Evolutionary conservation across 148 eudicot species (phyloP).

Genomic region (Suaeda aralocaspica): DNA sequence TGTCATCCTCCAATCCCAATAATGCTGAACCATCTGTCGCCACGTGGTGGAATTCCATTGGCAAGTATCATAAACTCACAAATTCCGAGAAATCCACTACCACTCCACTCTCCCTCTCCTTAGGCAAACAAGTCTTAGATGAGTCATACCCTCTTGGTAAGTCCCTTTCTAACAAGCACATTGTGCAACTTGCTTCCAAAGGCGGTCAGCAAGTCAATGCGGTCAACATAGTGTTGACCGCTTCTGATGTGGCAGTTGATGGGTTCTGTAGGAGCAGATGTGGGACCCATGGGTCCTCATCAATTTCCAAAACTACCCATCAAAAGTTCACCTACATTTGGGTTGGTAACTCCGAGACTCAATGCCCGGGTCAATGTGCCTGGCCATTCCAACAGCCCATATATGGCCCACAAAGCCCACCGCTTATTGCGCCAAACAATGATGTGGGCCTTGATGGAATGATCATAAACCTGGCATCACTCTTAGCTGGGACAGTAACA

Average conservation of each 20-base stretch:
- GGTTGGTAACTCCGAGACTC: slow-evolving; percentile 53
- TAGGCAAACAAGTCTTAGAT: slow-evolving; percentile 33
- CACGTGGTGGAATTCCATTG: slow-evolving; percentile 57
- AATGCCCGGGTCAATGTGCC: slow-evolving; percentile 47
- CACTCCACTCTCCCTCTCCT: slow-evolving; percentile 18
- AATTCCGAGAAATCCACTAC: slow-evolving; percentile 23
- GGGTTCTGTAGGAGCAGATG: slow-evolving; percentile 45
- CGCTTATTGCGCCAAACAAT: slow-evolving; percentile 45
- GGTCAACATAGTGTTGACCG: slow-evolving; percentile 46
- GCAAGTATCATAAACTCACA: slow-evolving; percentile 31
- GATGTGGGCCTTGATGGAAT: slow-evolving; percentile 58
- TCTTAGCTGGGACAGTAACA: slow-evolving; percentile 48
- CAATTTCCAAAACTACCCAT: neutral
- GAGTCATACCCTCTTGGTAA: slow-evolving; percentile 39
- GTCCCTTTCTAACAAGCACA: slow-evolving; percentile 35
- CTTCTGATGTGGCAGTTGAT: slow-evolving; percentile 44
- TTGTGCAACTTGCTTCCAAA: slow-evolving; percentile 36
- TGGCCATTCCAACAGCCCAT: slow-evolving; percentile 67
- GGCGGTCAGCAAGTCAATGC: slow-evolving; percentile 30
- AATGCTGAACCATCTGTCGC: slow-evolving; percentile 40
- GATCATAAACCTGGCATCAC: slow-evolving; percentile 41
- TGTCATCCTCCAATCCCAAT: slow-evolving; percentile 19
- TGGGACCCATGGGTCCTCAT: slow-evolving; percentile 38
- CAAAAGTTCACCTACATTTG: slow-evolving; percentile 39
- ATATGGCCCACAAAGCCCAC: slow-evolving; percentile 56